A percentile compares a stretch with the other conserved stretches of the same genome.
Conservation (phyloP, 345 rosid genomes). For the Eucalyptus fibrosa region DNA sequence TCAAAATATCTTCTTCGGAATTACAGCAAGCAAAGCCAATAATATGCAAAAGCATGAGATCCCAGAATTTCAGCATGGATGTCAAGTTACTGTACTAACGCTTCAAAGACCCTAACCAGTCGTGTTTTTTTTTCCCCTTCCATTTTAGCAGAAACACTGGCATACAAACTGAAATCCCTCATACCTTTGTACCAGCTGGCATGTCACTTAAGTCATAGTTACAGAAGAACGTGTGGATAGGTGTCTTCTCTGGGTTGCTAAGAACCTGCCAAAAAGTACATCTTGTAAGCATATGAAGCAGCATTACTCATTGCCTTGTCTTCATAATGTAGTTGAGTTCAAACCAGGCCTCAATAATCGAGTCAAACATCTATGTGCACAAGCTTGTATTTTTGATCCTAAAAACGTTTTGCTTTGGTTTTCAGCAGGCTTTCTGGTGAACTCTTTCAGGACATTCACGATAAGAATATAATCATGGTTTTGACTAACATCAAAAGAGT, state of each 20-base stretch:
- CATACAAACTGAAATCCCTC: neutral
- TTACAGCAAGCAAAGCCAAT: neutral
- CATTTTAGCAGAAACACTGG: neutral
- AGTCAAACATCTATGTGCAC: neutral
- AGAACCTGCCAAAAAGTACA: constrained; percentile 48
- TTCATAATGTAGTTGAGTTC: neutral
- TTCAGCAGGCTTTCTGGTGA: neutral
- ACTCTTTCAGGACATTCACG: neutral
- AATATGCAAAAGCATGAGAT: neutral
- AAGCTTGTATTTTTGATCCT: neutral
- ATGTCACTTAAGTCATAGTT: constrained; percentile 93
- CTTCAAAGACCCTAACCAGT: neutral
- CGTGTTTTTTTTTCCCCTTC: neutral
- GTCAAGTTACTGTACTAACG: neutral
- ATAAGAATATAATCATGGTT: neutral
- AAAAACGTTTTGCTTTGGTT: neutral
- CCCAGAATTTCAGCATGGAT: neutral
- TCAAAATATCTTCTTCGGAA: neutral
- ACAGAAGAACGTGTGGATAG: constrained; percentile 92
- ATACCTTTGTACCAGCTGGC: constrained; percentile 84
- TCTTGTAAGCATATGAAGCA: neutral
- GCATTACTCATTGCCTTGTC: neutral
- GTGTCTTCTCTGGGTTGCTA: constrained; percentile 98
- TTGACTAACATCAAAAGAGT: neutral
- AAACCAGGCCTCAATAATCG: neutral